phyloP scores from a whole-genome alignment of 2,329 filamentous ascomycete species.

The Thielaviopsis euricoi region DNA sequence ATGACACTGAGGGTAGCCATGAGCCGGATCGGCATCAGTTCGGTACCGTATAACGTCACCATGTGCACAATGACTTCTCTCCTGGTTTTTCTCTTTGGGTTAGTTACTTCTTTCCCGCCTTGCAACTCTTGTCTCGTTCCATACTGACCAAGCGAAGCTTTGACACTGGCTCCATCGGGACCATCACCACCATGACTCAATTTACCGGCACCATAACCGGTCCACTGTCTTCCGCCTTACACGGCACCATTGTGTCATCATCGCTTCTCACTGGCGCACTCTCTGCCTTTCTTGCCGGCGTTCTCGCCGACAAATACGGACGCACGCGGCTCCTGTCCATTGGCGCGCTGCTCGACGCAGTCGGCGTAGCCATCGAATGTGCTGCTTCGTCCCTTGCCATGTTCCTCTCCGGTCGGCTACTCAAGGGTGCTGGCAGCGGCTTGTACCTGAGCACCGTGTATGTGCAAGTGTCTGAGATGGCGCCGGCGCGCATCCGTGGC shows the following conservation, averaged over 20 bases:
- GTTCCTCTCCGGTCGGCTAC: constrained; percentile 36
- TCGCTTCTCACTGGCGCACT: constrained; percentile 43
- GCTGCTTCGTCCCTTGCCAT: constrained; percentile 25
- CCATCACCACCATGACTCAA: constrained; percentile 39
- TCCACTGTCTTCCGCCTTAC: constrained; percentile 34
- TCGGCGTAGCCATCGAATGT: constrained; percentile 30
- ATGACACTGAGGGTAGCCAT: too few species aligned
- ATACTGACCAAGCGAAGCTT: too few species aligned
- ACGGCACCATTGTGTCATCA: constrained; percentile 42
- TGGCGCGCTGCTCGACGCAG: constrained; percentile 34
- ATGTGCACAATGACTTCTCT: constrained; percentile 18
- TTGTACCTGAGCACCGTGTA: constrained; percentile 35
- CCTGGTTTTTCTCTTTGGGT: constrained; percentile 21
- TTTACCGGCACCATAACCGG: constrained; percentile 33
- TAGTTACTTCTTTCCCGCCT: not conserved
- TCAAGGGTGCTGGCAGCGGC: constrained; percentile 41
- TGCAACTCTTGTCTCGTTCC: too few species aligned
- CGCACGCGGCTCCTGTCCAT: constrained; percentile 33
- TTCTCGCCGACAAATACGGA: constrained; percentile 36
- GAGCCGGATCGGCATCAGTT: not conserved
- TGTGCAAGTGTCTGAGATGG: constrained; percentile 42
- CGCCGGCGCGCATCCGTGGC: constrained; percentile 33
- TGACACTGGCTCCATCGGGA: constrained; percentile 37
- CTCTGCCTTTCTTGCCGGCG: constrained; percentile 40
- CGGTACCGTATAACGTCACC: constrained; percentile 17